These are phyloP conservation scores for Nelumbo lutea DNA, from an alignment of 164 flowering plant species.

Conservation along the genomic window DNA sequence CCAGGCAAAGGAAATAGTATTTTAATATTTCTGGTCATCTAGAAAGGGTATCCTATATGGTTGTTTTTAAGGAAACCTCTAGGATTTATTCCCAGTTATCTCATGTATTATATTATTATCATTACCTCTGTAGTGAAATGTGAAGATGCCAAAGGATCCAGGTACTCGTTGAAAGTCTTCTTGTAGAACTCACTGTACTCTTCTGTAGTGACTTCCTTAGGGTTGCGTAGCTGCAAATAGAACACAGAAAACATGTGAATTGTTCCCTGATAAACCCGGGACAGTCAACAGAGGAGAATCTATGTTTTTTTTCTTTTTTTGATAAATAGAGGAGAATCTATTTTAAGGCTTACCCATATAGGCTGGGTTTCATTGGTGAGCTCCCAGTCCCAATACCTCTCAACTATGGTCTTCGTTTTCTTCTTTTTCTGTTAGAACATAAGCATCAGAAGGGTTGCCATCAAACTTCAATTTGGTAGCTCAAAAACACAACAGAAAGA, in stretches of 20 bases:
- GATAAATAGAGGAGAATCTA: not conserved
- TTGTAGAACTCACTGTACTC: constrained; percentile 95
- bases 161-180: constrained; percentile 84
- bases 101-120: not conserved
- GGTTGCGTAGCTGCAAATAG: constrained; percentile 71
- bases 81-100: no score
- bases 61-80: no score
- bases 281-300: not conserved
- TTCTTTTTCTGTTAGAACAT: constrained; percentile 64
- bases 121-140: constrained; percentile 96
- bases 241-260: not conserved
- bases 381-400: constrained; percentile 97
- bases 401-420: constrained; percentile 89
- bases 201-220: constrained; percentile 84
- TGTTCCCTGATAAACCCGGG: not conserved
- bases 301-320: no score
- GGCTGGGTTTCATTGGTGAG: constrained; percentile 90
- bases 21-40: no score
- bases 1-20: no score
- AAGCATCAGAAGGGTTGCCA: not conserved
- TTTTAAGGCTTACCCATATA: constrained; percentile 63
- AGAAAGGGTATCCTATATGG: no score
- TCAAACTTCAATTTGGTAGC: not conserved
- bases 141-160: constrained; percentile 94
- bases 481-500: not conserved